Percentiles rank a stretch among this genome's conserved stretches.
Conservation (phyloP, 106 monocot species). For the Phalaenopsis aphrodite region DNA sequence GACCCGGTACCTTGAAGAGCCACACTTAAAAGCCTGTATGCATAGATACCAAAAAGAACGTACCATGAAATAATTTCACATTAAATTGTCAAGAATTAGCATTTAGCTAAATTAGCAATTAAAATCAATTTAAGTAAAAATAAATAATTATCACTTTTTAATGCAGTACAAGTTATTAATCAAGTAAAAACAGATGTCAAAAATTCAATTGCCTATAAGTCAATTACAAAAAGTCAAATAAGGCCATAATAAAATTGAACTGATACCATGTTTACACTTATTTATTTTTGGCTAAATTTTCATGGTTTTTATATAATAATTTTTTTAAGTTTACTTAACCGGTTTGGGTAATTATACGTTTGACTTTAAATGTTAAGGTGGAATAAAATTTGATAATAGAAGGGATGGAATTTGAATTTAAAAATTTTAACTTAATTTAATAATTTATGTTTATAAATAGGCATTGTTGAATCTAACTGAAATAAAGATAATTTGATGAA, state of each 20-base stretch:
- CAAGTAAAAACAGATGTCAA: not conserved
- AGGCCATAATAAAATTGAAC: not conserved
- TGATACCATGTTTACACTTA: not conserved
- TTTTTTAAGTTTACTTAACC: not conserved
- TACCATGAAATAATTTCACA: not conserved
- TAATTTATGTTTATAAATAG: no score
- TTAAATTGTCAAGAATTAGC: not conserved
- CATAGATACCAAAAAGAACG: not conserved
- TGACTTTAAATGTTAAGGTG: not conserved
- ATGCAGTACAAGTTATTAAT: not conserved
- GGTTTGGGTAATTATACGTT: not conserved
- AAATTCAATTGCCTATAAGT: not conserved
- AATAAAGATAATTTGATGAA: no score
- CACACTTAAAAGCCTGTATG: constrained; percentile 50
- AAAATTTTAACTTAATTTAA: no score
- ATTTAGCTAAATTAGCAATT: not conserved
- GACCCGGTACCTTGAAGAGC: constrained; percentile 41
- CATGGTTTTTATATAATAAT: not conserved
- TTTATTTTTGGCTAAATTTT: not conserved
- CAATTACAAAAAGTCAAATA: not conserved
- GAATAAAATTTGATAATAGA: not conserved
- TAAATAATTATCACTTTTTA: not conserved
- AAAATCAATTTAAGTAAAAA: not conserved
- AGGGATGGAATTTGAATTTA: not conserved
- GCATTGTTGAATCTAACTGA: no score